Evolutionary conservation across 192 early-diverging fungal genomes (phyloP), one percentile per base, ranked within the genome.

Genomic region (Radiomyces spectabilis): DNA sequence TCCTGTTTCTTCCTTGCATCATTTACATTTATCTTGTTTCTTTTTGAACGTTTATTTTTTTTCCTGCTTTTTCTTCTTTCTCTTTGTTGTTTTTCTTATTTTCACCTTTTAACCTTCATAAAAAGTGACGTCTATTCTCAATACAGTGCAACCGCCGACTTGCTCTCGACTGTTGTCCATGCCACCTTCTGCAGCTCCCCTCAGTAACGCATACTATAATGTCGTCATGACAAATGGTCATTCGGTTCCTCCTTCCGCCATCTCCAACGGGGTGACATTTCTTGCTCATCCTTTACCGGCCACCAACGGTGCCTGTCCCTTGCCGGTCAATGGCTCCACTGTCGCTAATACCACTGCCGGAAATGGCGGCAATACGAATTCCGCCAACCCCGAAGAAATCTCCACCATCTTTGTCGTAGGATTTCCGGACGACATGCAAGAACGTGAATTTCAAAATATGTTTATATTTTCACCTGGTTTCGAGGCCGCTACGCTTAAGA

Each of bases 321-420:
- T n/a, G n/a, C n/a, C n/a, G n/a, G n/a, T n/a, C n/a, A n/a, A n/a
- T n/a, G n/a, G n/a, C n/a, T n/a, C n/a, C n/a, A n/a, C n/a, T n/a
- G n/a, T n/a, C n/a, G n/a, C n/a, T n/a, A n/a, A n/a, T n/a, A n/a
- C n/a, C n/a, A n/a, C n/a, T n/a, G n/a, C n/a, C n/a, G n/a, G n/a
- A n/a, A n/a, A n/a, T n/a, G n/a, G n/a, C n/a, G n/a, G n/a, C n/a
- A n/a, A n/a, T n/a, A n/a, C n/a, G n/a, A n/a, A n/a, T n/a, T n/a
- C n/a, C n/a, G n/a, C n/a, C n/a, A n/a, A n/a, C n/a, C n/a, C n/a
- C 4, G 92, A 99, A 56, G 97, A 99, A 49, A 95, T 99, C 57
- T 92, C 94, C 21, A 99, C 97, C 61, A 97, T 99, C 58, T 99
- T 99, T 80, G 94, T 97, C 12, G 95, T 97, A 38, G 97, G 97